These are phyloP conservation scores for Zychaea mexicana DNA, from an alignment of 371 early-diverging fungal species.

Conservation along the genomic window DNA sequence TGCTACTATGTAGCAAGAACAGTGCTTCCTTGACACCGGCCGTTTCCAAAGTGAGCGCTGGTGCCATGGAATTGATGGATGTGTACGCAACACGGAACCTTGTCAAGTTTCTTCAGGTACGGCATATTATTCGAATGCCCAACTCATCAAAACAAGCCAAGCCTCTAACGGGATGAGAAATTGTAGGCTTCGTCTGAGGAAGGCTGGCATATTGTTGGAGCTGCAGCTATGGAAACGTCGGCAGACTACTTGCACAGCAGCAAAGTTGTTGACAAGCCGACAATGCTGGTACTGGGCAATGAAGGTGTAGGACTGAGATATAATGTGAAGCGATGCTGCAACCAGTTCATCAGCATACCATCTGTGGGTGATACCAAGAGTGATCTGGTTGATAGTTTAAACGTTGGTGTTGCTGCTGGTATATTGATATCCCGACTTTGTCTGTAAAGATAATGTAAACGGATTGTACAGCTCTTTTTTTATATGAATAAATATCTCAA, in stretches of 20 bases:
- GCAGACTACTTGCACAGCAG: background rate
- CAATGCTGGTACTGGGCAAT: constrained; percentile 65
- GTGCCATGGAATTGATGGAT: constrained; percentile 64
- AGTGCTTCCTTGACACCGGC: constrained; percentile 58
- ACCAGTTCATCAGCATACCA: constrained; percentile 47
- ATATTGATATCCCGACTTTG: constrained; percentile 28
- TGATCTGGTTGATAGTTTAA: constrained; percentile 59
- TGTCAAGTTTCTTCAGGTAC: constrained; percentile 51
- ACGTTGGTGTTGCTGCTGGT: constrained; percentile 68
- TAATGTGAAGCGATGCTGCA: constrained; percentile 43
- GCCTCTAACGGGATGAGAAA: background rate
- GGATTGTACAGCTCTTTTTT: background rate
- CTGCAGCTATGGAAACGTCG: constrained; percentile 31
- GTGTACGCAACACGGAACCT: constrained; percentile 53
- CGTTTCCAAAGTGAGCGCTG: constrained; percentile 67
- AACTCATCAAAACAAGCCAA: background rate
- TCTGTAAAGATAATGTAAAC: background rate
- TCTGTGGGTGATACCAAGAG: constrained; percentile 2
- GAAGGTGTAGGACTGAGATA: constrained; percentile 63
- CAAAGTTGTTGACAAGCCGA: constrained; percentile 21
- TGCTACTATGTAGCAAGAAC: constrained; percentile 56
- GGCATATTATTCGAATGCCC: background rate
- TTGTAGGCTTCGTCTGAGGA: constrained; percentile 21
- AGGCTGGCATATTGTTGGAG: constrained; percentile 65
- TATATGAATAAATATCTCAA: background rate